Evolutionary conservation across 768 basidiomycete genomes (phyloP).

Genomic region (Daedaleopsis sinensis): DNA sequence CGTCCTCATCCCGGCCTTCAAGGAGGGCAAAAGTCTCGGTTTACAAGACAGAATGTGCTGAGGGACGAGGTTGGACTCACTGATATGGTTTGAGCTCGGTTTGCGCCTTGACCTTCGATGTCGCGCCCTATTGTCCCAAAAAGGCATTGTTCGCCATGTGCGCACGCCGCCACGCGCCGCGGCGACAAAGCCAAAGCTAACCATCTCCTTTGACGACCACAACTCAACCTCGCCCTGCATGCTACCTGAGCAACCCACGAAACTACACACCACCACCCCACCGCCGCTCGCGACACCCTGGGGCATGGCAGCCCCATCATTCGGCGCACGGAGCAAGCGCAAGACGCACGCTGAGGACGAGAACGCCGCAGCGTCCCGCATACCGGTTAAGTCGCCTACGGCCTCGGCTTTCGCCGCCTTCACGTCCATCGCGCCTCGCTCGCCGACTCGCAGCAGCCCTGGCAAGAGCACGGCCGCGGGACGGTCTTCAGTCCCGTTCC

Average conservation of each 20-base stretch:
- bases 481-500: constrained; percentile 12
- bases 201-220: background rate
- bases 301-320: constrained; percentile 6
- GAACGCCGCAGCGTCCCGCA: constrained; percentile 11
- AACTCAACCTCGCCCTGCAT: constrained; percentile 8
- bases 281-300: constrained; percentile 1
- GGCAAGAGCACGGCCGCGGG: background rate
- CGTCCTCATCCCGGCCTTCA: background rate
- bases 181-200: constrained; percentile 9
- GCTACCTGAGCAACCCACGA: constrained; percentile 7
- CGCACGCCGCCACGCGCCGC: background rate
- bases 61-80: background rate
- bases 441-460: background rate
- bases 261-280: constrained; percentile 1
- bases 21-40: background rate
- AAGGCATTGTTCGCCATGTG: background rate
- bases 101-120: background rate
- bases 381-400: constrained; percentile 8
- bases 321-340: constrained; percentile 11
- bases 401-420: background rate
- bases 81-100: background rate
- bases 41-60: background rate
- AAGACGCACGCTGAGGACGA: constrained; percentile 13
- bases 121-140: background rate
- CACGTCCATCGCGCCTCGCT: background rate